Conservation (phyloP, 2,329 filamentous ascomycete genomes). For the Fusarium brachygibbosum region DNA sequence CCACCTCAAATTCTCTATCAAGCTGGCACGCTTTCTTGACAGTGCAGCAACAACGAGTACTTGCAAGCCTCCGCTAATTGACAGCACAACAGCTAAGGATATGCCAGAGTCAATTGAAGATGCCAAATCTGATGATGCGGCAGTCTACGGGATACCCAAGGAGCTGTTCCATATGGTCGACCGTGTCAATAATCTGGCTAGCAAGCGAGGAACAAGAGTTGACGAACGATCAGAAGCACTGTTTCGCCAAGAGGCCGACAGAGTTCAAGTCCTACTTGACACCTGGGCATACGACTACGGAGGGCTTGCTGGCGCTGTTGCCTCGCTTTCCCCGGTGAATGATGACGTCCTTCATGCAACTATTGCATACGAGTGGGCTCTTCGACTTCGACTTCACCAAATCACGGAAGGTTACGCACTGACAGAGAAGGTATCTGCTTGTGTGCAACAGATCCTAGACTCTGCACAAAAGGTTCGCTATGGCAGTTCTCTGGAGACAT, state of each 20-base stretch:
- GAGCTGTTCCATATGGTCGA: constrained; percentile 19
- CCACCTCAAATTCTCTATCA: constrained; percentile 11
- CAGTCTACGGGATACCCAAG: constrained; percentile 13
- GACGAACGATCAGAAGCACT: constrained; percentile 11
- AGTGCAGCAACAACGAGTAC: constrained; percentile 11
- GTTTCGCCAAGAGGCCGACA: neutral
- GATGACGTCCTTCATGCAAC: constrained; percentile 19
- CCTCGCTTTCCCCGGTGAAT: neutral
- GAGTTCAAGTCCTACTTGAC: neutral
- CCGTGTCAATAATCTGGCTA: constrained; percentile 7
- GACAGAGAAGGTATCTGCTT: constrained; percentile 5
- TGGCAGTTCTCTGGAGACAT: constrained; percentile 2
- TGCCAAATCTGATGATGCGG: neutral
- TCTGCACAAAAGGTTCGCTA: constrained; percentile 9
- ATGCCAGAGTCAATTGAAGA: neutral
- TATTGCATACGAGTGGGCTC: constrained; percentile 17
- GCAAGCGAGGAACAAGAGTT: constrained; percentile 12
- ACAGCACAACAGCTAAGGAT: neutral
- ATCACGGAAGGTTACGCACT: constrained; percentile 15
- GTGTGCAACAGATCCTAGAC: constrained; percentile 5
- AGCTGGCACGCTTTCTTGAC: constrained; percentile 5
- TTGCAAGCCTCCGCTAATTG: constrained; percentile 11
- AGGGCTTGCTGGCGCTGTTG: neutral
- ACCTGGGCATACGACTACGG: constrained; percentile 22
- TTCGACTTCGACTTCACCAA: constrained; percentile 15